Evolutionary conservation across 140 eudicot genomes (phyloP), one percentile per base, ranked within the genome.

Genomic region (Ambrosia hybrid): DNA sequence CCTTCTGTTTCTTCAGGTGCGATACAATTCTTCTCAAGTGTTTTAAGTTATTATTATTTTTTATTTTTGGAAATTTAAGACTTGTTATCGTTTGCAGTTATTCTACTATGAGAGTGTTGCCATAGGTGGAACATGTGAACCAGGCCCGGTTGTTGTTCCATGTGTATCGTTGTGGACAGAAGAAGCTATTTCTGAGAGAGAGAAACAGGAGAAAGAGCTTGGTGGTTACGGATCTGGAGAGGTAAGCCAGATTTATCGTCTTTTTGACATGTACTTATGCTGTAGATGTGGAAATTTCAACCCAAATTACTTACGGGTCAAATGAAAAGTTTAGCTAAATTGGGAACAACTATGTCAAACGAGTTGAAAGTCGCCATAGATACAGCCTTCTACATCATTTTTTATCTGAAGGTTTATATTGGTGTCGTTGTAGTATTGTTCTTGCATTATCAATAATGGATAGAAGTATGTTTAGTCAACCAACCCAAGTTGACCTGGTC

Each of bases 211-310:
- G 78, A 81, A 80, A 71, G 93, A 89, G 77, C 89, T 89, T 68
- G 96, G 96, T 61, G 93, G 96, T 79, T 89, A 89, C 30, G 96
- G 96, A 46, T 67, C 78, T 65, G 96, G 96, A 60, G 96, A 89
- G 96, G 96, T 89, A 82, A 14, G 45, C 41, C 51, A 17, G 16
- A 16, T 15, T 15, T 34, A 11, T 21, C 1, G 21, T 49, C 30
- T 61, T 60, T 43, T 49, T 46, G 51, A 61, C 7, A 43, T 45
- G 48, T 6, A 43, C 48, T 2, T 41, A 6, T 1, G 26, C 26
- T 21, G 26, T 41, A 41, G 45, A 39, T 7, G 46, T 41, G 46
- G 8, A 8, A 43, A 2, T 6, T 6, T 43, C 48, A 7, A 43
- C 48, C 48, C 48, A 43, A 8, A 6, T 41, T 41, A 30, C 63